Evolutionary conservation across 768 basidiomycete species (phyloP).

Genomic region (Russula abietina): DNA sequence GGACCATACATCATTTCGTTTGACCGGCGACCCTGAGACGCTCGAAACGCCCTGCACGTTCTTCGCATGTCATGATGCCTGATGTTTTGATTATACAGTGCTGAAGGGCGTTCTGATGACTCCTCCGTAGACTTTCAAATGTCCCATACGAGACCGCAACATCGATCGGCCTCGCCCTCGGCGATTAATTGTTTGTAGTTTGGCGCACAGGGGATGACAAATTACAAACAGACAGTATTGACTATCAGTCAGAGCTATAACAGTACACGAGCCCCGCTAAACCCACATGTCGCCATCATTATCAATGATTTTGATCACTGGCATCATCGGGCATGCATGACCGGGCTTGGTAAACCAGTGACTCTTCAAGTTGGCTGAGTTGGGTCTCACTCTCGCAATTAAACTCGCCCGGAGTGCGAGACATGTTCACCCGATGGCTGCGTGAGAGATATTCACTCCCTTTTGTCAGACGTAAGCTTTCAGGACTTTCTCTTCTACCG

Average conservation of each 20-base stretch:
- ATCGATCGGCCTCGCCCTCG: neutral
- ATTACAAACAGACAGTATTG: neutral
- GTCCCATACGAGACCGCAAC: neutral
- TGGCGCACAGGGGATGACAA: neutral
- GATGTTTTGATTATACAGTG: no score
- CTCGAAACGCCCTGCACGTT: neutral
- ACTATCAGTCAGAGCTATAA: neutral
- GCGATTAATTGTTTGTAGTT: neutral
- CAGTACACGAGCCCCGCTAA: neutral
- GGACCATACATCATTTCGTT: neutral
- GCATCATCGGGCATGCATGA: neutral
- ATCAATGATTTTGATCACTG: neutral
- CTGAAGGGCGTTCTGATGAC: no score
- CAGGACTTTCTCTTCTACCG: neutral
- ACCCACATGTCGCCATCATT: neutral
- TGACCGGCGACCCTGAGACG: slow-evolving; percentile 5
- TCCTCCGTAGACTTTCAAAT: no score
- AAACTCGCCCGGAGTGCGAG: neutral
- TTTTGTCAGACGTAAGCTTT: neutral
- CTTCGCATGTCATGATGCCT: no score
- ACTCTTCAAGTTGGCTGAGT: no score
- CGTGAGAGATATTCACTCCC: neutral
- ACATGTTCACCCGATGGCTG: neutral
- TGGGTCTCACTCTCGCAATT: no score
- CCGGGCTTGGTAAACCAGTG: no score